Conservation (phyloP, 2,329 filamentous ascomycete species). For the Leptographium wingfieldii region DNA sequence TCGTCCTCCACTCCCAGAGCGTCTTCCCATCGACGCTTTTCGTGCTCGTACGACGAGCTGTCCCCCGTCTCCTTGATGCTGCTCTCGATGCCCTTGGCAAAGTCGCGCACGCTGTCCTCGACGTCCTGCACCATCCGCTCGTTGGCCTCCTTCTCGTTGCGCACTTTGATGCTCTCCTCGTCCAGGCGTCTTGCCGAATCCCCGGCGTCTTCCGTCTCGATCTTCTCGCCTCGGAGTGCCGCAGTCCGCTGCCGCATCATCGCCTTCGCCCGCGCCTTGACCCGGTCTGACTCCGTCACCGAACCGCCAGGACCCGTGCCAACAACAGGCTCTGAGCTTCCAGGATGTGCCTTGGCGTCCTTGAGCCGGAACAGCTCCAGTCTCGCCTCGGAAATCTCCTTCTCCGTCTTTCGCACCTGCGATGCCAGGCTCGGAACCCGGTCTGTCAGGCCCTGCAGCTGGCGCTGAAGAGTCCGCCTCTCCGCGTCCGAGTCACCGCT, state of each 20-base stretch:
- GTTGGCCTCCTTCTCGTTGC: constrained; percentile 81
- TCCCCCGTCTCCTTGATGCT: constrained; percentile 70
- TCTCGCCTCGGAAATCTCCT: constrained; percentile 81
- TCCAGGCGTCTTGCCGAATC: constrained; percentile 78
- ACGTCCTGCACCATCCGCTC: constrained; percentile 95
- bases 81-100: constrained; percentile 72
- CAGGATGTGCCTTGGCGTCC: constrained; percentile 84
- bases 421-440: constrained; percentile 86
- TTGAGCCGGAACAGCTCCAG: constrained; percentile 86
- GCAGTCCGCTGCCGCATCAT: constrained; percentile 99
- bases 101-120: constrained; percentile 88
- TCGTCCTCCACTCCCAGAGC: constrained; percentile 92
- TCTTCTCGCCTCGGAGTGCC: constrained; percentile 75
- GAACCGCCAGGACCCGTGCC: constrained; percentile 85
- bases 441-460: constrained; percentile 79
- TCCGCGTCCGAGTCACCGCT: constrained; percentile 80
- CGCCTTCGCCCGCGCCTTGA: constrained; percentile 89
- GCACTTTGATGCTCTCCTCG: constrained; percentile 70
- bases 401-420: constrained; percentile 79
- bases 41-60: constrained; percentile 71
- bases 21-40: constrained; percentile 90
- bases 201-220: constrained; percentile 57
- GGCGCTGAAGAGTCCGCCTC: constrained; percentile 70
- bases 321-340: constrained; percentile 66
- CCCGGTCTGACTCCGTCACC: constrained; percentile 83